Base-by-base conservation (phyloP, 176 grass and related monocot genomes). In the Zea luxurians region DNA sequence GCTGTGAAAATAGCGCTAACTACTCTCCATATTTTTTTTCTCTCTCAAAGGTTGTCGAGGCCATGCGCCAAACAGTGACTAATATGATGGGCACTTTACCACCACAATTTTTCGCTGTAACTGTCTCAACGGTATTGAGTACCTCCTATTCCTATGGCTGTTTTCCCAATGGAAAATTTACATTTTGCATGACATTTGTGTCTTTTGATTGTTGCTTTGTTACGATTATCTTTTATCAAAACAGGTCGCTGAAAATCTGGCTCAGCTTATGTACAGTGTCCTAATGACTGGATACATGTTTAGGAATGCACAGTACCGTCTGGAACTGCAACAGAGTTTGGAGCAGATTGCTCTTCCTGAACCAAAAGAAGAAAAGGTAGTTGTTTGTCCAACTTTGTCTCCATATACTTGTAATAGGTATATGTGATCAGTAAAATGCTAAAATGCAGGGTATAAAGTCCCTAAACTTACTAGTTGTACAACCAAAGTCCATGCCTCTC, bases 271-370 rank as follows among this genome's bases (percentile, higher is more conserved):
- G 91, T 97, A 92, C 78, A 97, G 91, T 77, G 80, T 97, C 81
- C 43, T 94, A 86, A 94, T 97, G 95, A 97, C 95, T 73, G 95
- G 95, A 40, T 97, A 97, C 80, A 97, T 97, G 91, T 97, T 97
- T 64, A 94, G 91, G 82, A 97, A 97, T 68, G 95, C 89, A 61
- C 91, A 97, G 55, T 88, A 93, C 35, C 89, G 91, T 44, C 62
- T 94, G 42, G 94, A 97, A 69, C 73, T 97, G 82, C 91, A 94
- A 43, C 87, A 92, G 76, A 97, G 91, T 79, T 67, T 97, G 37
- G 91, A 93, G 70, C 91, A 94, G 74, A 90, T 97, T 76, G 91
- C 91, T 53, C 89, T 97, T 77, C 91, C 94, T 75, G 91, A 94
- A 71, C 83, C 87, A 13, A 84, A 82, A 62, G 81, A 83, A 48